Base-by-base conservation (phyloP, 1,139 yeast species). In the Schizosaccharomyces versatilis region DNA sequence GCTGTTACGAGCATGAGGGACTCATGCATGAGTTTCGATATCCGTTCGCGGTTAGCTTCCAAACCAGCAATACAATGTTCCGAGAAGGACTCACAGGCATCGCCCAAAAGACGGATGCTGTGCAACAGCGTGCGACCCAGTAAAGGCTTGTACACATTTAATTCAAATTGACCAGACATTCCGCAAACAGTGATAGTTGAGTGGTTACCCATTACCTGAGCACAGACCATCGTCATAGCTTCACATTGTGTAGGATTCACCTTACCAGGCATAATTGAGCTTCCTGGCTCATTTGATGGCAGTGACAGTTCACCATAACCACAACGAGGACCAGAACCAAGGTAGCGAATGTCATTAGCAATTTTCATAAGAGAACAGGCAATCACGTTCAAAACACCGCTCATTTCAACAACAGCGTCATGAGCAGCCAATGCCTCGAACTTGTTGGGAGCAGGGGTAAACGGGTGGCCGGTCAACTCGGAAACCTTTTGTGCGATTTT, bases 241-340 rank as follows among this genome's bases (percentile, higher is more conserved):
- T 90, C 98, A 70, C 88, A 88, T 74, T 90, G 98, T 57, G 98
- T 90, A 62, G 98, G 98, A 76, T 90, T 90, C 61, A 90, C 97
- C 74, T 90, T 90, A 67, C 98, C 98, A 56, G 98, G 98, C 98
- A 93, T 90, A 70, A 90, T 90, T 38, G 58, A 56, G 59, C 96
- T 85, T 67, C 98, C 98, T 58, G 98, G 98, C 72, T 90, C 98
- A 69, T 93, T 93, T 74, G 88, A 98, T 60, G 98, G 98, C 63
- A 90, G 75, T 38, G 86, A 68, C 64, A 90, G 79, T 72, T 90
- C 98, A 57, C 97, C 97, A 71, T 90, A 90, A 58, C 98, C 98
- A 73, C 98, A 90, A 73, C 98, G 81, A 67, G 98, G 98, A 64
- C 98, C 98, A 48, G 96, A 85, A 59, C 98, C 98, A 65, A 90